phyloP scores from a whole-genome alignment of 176 grass and related monocot genomes.

The Elaeis guineensis region DNA sequence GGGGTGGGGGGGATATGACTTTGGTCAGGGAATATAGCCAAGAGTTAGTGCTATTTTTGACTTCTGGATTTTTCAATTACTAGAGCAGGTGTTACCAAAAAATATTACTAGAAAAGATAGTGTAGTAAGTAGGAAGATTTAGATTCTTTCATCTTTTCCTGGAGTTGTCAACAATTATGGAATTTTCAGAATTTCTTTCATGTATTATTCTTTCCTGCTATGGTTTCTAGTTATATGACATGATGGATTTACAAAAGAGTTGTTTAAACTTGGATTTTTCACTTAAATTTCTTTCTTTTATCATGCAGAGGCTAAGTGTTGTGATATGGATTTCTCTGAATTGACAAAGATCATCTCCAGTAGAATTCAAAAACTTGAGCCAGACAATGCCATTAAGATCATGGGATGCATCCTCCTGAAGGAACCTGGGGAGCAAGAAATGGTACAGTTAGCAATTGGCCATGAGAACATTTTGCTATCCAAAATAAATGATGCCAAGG shows the following conservation, averaged over 20 bases:
- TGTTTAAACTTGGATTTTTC: not conserved
- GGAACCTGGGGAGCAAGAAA: constrained; percentile 11
- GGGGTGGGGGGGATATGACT: no score
- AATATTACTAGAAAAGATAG: no score
- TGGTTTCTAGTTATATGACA: no score
- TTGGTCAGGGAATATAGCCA: no score
- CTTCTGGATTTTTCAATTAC: no score
- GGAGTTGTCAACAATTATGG: no score
- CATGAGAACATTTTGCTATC: constrained; percentile 23
- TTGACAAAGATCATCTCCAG: constrained; percentile 22
- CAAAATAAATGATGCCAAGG: constrained; percentile 33
- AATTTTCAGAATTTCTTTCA: no score
- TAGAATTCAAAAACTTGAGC: constrained; percentile 11
- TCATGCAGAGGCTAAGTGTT: not conserved
- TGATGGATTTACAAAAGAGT: not conserved
- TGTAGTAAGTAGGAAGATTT: no score
- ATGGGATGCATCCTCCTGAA: constrained; percentile 21
- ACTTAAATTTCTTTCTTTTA: not conserved
- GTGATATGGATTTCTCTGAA: constrained; percentile 30
- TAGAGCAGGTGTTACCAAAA: no score
- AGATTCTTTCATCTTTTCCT: no score
- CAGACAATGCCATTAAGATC: constrained; percentile 14
- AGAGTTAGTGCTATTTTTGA: no score
- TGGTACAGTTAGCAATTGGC: constrained; percentile 8
- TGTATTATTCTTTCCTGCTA: no score